A percentile compares a stretch with the other conserved stretches of the same genome.
These are phyloP conservation scores for Pestalotiopsis fici DNA, from an alignment of 2,329 filamentous ascomycete species.

Conservation along the genomic window DNA sequence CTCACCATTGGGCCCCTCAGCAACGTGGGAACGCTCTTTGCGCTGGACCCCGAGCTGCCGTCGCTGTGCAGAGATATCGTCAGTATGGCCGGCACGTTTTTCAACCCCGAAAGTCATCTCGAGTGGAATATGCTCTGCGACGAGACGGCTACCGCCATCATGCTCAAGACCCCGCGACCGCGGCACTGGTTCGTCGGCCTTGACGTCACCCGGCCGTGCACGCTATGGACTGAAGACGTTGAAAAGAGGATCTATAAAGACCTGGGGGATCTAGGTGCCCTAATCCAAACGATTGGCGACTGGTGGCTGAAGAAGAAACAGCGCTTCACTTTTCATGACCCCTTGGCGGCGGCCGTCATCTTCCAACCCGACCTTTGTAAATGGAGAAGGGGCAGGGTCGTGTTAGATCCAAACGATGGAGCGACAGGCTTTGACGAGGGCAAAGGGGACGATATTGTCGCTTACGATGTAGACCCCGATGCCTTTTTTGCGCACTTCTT, in stretches of 20 bases:
- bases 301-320: conserved; percentile 5
- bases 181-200: conserved; percentile 12
- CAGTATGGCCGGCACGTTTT: conserved; percentile 12
- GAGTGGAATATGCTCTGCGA: conserved; percentile 13
- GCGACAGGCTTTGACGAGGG: conserved; percentile 2
- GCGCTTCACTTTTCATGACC: conserved; percentile 11
- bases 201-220: conserved; percentile 10
- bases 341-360: conserved; percentile 10
- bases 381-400: conserved; percentile 6
- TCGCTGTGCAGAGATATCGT: conserved; percentile 6
- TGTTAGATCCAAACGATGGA: background rate
- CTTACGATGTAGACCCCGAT: conserved; percentile 4
- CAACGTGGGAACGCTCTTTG: conserved; percentile 11
- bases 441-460: conserved; percentile 2
- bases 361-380: conserved; percentile 10
- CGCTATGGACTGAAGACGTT: background rate
- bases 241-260: background rate
- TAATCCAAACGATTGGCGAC: background rate
- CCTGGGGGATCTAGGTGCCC: background rate
- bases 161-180: conserved; percentile 2
- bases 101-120: background rate
- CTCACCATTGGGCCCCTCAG: conserved; percentile 11
- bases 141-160: conserved; percentile 9
- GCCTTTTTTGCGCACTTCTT: conserved; percentile 10
- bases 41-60: conserved; percentile 10